These are phyloP conservation scores for Hondaea fermentalgiana DNA, from an alignment of 108 stramenopile genomes.

Conservation along the genomic window DNA sequence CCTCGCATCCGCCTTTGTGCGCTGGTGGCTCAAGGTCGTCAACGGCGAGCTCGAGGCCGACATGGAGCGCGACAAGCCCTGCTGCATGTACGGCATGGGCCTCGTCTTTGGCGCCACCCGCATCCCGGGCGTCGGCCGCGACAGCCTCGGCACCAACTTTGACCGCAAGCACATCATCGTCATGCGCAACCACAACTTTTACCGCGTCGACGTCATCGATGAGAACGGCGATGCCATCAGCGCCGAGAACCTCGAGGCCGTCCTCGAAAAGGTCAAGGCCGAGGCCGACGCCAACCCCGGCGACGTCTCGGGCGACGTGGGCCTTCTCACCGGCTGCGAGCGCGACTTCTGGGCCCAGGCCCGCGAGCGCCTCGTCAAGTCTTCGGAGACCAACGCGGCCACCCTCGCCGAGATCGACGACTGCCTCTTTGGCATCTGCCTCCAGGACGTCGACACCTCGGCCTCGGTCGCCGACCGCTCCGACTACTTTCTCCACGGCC, in stretches of 20 bases:
- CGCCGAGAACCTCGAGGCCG: neutral
- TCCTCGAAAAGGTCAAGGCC: neutral
- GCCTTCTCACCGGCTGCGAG: conserved; percentile 15
- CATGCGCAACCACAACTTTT: conserved; percentile 24
- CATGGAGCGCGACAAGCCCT: conserved; percentile 19
- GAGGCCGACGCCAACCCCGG: neutral
- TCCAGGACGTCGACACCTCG: conserved; percentile 27
- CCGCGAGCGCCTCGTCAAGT: conserved; percentile 5
- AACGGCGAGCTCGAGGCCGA: conserved; percentile 4
- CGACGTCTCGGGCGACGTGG: neutral
- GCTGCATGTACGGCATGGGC: conserved; percentile 19
- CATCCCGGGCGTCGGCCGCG: conserved; percentile 12
- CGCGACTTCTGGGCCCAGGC: conserved; percentile 28
- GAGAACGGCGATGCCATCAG: neutral
- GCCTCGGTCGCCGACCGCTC: neutral
- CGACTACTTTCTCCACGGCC: conserved; percentile 24
- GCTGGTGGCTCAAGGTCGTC: conserved; percentile 16
- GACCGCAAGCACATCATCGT: conserved; percentile 25
- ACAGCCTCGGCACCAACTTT: conserved; percentile 21
- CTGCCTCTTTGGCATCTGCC: conserved; percentile 22
- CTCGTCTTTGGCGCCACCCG: conserved; percentile 28
- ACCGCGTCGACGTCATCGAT: neutral
- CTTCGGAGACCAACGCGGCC: conserved; percentile 1
- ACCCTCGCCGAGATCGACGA: conserved; percentile 28
- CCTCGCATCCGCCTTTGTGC: neutral